Evolutionary conservation across 768 basidiomycete genomes (phyloP), one percentile per base, ranked within the genome.

Genomic region (Rhodocollybia butyracea): DNA sequence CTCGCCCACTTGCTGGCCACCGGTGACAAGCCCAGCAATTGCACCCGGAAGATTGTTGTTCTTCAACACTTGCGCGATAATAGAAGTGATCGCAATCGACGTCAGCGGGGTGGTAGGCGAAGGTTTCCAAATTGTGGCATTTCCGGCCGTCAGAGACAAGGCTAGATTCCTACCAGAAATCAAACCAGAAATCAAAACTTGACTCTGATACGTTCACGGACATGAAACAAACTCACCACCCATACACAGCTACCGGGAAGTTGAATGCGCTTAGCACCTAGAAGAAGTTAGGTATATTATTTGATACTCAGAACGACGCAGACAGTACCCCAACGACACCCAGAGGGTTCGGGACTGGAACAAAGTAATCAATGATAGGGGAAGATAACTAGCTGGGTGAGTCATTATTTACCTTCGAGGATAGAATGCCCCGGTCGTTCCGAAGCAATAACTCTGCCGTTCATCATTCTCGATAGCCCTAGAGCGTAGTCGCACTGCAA

Each of bases 41-140:
- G 92, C 93, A 2, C 92, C 93, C 2, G 91, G 89, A 10, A 97
- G 74, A 31, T 83, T 84, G 66, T 98, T 94, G 56, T 70, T 76
- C 69, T 94, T 89, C 56, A 98, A 76, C 13, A 98, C 89, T 29
- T 74, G 68, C 19, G 92, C 77, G 24, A 98, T 76, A 62, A 98
- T 91, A 66, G 83, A 86, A 22, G 91, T 94, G 22, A 94, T 82
- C 0, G 95, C 96, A 56, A 98, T 88, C n/a, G 94, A 80, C 66
- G 87, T 95, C 32, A 96, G 71, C 3, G 95, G 87, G 0, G 95
- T 98, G 2, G 80, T 89, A 2, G 88, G 91, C 0, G 94, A 89
- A 6, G 95, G 95, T 67, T 98, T 98, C 95, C 95, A 98, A 43
- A 98, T 68, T 0, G 93, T 95, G 1, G 93, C 87, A 69, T 98